Percentiles rank a stretch among this genome's conserved stretches.
Conservation (phyloP, 2,329 filamentous ascomycete species). For the Alternaria burnsii region DNA sequence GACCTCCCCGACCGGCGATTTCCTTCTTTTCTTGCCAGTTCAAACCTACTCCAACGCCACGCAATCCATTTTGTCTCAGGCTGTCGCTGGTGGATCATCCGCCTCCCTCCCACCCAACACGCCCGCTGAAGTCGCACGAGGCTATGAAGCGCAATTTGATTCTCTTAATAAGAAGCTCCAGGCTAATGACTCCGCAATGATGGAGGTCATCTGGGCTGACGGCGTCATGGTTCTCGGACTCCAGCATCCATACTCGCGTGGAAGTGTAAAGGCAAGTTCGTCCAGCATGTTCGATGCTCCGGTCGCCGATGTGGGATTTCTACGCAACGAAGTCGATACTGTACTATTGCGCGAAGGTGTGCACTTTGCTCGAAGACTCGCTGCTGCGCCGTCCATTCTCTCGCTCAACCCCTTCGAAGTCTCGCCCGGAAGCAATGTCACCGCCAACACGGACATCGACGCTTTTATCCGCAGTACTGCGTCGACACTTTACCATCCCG, state of each 20-base stretch:
- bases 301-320: constrained; percentile 32
- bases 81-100: constrained; percentile 23
- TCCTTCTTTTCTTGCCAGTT: constrained; percentile 33
- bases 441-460: constrained; percentile 27
- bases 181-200: constrained; percentile 24
- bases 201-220: constrained; percentile 35
- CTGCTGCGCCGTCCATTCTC: constrained; percentile 18
- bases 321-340: constrained; percentile 36
- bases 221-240: constrained; percentile 26
- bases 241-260: constrained; percentile 38
- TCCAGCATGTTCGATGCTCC: constrained; percentile 34
- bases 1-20: constrained; percentile 30
- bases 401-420: constrained; percentile 32
- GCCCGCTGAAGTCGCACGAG: constrained; percentile 27
- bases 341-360: constrained; percentile 33
- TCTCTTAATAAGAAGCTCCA: constrained; percentile 29
- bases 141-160: constrained; percentile 26
- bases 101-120: constrained; percentile 24
- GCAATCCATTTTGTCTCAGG: constrained; percentile 22
- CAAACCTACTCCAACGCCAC: constrained; percentile 29
- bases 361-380: constrained; percentile 27
- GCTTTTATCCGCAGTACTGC: constrained; percentile 22
- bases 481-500: constrained; percentile 36
- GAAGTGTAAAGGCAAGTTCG: constrained; percentile 32
- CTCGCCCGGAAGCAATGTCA: constrained; percentile 32